These are phyloP conservation scores for Pterocarpus macrocarpus DNA, from an alignment of 306 rosid genomes.

Conservation along the genomic window DNA sequence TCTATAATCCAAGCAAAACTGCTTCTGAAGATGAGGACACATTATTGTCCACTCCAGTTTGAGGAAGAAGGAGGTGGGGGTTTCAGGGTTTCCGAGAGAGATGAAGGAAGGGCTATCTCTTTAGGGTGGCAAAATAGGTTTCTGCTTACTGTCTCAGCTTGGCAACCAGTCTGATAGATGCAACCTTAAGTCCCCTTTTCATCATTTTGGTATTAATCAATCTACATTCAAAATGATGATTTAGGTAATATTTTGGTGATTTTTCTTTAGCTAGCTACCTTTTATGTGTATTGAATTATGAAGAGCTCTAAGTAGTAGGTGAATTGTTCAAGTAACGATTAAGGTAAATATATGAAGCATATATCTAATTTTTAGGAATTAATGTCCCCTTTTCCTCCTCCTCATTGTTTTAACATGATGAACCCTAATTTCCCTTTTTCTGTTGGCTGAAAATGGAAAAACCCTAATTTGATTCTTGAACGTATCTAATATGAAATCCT, in stretches of 20 bases:
- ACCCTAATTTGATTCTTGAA: slow-evolving; percentile 46
- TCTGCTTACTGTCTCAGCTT: slow-evolving; percentile 75
- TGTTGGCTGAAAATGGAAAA: slow-evolving; percentile 30
- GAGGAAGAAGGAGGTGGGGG: slow-evolving; percentile 66
- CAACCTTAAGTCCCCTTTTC: slow-evolving; percentile 34
- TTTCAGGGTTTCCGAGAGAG: slow-evolving; percentile 80
- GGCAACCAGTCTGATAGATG: slow-evolving; percentile 57
- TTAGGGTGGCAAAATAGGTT: slow-evolving; percentile 86
- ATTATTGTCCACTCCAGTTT: slow-evolving; percentile 65
- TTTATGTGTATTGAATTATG: not conserved
- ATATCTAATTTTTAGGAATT: slow-evolving; percentile 12
- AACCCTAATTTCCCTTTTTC: slow-evolving; percentile 48
- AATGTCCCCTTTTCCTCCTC: not conserved
- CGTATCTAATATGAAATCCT: slow-evolving; percentile 8
- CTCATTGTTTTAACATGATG: slow-evolving; percentile 12
- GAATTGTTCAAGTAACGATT: slow-evolving; percentile 35
- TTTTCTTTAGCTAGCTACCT: slow-evolving; percentile 15
- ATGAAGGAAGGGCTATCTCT: slow-evolving; percentile 74
- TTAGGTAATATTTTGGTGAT: slow-evolving; percentile 13
- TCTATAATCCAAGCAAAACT: slow-evolving; percentile 77
- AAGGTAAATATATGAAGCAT: slow-evolving; percentile 48
- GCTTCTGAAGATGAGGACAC: slow-evolving; percentile 76
- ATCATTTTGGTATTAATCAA: slow-evolving; percentile 50
- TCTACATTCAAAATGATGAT: slow-evolving; percentile 48
- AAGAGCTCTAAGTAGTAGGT: slow-evolving; percentile 36